Evolutionary conservation across 768 basidiomycete species (phyloP), one percentile per base, ranked within the genome.

Genomic region (Termitomyces sp.): DNA sequence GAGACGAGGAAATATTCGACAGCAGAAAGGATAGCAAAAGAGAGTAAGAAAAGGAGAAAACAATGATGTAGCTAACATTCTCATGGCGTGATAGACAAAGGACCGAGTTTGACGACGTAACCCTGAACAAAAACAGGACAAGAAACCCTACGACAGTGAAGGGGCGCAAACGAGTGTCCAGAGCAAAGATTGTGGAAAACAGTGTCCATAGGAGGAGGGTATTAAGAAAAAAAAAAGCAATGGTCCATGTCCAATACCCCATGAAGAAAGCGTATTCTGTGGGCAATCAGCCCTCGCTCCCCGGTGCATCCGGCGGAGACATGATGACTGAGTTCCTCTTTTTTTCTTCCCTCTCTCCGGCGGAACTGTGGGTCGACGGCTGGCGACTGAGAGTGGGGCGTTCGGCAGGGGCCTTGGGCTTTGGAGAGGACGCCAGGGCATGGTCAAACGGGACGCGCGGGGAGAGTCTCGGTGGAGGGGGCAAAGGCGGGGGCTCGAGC

Each of bases 371-470:
- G 2, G 37, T 37, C 6, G 71, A 73, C 34, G 58, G 48, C 41
- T 69, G 69, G 37, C 72, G 59, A 37, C 63, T 69, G 22, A 70
- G 52, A 3, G 59, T 58, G 7, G 70, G 70, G 18, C 30, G 13
- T 0, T 51, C 50, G 0, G 34, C 51, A 13, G 20, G 24, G 0
- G 51, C 13, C 51, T 30, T 27, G 13, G 3, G 33, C 37, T 45
- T 52, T 4, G 75, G 74, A 0, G 77, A 76, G 1, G 73, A 72
- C 74, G 74, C 1, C 76, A 76, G 1, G 74, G 73, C 33, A 70
- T 47, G 39, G 15, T 58, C 66, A 57, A 69, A 66, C 6, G 68
- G 60, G 22, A 59, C 60, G 51, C 68, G 54, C n/a, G 68, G 62
- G 11, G 60, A 61, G 6, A 55, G 54, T 1, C 58, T 24, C 3